A percentile compares a stretch with the other conserved stretches of the same genome.
phyloP scores from a whole-genome alignment of 1,284 basidiomycete species.

The Hortiboletus rubellus region DNA sequence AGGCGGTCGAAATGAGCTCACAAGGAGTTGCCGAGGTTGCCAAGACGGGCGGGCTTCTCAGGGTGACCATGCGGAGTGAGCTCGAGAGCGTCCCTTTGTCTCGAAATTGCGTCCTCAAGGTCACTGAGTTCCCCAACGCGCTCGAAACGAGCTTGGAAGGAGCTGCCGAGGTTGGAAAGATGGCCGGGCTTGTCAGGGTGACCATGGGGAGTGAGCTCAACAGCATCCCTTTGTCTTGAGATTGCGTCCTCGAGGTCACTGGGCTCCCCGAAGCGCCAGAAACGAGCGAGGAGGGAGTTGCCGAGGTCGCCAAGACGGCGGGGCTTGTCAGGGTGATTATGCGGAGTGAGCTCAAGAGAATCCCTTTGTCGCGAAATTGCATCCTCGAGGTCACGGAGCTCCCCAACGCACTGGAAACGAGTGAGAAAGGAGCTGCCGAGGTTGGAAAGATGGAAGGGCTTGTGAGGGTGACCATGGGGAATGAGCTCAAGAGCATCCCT shows the following conservation, averaged over 20 bases:
- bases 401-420: not conserved
- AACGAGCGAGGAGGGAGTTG: not conserved
- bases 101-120: too few relatives aligned
- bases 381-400: not conserved
- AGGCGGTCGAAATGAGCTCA: not conserved
- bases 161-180: not conserved
- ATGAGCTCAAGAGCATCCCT: not conserved
- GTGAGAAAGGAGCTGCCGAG: not conserved
- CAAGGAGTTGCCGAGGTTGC: not conserved
- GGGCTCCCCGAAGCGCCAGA: not conserved
- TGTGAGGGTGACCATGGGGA: not conserved
- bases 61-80: too few relatives aligned
- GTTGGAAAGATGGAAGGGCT: fast-evolving
- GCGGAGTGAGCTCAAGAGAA: not conserved
- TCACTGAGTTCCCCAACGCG: too few relatives aligned
- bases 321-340: not conserved
- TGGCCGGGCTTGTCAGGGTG: not conserved
- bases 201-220: not conserved
- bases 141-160: not conserved
- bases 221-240: not conserved
- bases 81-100: too few relatives aligned
- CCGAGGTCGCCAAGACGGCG: not conserved
- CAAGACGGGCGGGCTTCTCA: too few relatives aligned
- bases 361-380: not conserved
- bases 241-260: not conserved